Evolutionary conservation across 2,329 filamentous ascomycete species (phyloP).

Genomic region (Colletotrichum costaricense): DNA sequence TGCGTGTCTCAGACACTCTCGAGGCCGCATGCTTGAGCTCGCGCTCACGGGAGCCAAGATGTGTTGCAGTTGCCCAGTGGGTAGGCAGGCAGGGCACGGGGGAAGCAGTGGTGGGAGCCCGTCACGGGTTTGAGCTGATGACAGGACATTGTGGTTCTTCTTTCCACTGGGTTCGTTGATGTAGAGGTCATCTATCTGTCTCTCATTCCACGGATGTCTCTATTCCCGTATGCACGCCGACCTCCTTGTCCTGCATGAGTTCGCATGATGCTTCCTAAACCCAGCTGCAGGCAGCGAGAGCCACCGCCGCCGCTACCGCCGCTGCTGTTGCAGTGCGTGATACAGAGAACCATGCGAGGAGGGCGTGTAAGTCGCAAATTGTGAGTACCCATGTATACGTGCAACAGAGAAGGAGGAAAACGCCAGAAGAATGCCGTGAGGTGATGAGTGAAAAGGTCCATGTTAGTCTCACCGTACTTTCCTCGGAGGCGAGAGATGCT

Average conservation of each 20-base stretch:
- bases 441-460: no score
- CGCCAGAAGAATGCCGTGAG: not conserved
- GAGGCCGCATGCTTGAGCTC: slow-evolving; percentile 22
- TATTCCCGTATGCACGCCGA: not conserved
- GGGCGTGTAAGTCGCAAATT: not conserved
- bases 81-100: not conserved
- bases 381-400: not conserved
- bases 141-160: not conserved
- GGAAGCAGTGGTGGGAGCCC: not conserved
- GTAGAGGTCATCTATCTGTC: not conserved
- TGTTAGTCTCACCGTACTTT: not conserved
- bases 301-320: not conserved
- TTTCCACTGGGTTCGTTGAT: not conserved
- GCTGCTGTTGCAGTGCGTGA: not conserved
- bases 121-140: not conserved
- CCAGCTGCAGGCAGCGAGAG: no score
- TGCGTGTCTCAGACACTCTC: slow-evolving; percentile 32
- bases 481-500: not conserved
- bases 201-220: not conserved
- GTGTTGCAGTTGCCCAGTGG: no score
- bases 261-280: not conserved
- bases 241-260: not conserved
- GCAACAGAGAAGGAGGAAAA: not conserved
- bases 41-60: slow-evolving; percentile 27
- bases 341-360: not conserved